Base-by-base conservation (phyloP, 2,329 filamentous ascomycete species). In the Claviceps lovelessii region DNA sequence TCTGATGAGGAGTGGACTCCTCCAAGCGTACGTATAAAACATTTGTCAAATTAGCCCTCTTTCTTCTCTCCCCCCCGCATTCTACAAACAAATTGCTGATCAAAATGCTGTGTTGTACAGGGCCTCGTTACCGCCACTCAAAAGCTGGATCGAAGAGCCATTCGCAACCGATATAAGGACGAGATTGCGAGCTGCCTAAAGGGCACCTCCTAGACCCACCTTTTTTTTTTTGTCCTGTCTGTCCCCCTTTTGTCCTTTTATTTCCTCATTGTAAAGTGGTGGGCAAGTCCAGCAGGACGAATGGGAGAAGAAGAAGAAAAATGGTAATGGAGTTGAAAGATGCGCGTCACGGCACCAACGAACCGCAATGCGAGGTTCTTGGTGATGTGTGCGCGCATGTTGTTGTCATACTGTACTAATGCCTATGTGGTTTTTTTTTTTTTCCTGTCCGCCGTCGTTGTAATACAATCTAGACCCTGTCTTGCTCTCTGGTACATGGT, bases 1-100 rank as follows among this genome's bases (percentile, higher is more conserved):
- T 82, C 84, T 0, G 86, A 91, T 60, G 88, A 91, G 65, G 89
- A 94, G 69, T 95, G 89, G 89, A 91, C 85, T 54, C 86, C 89
- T 53, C 78, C 83, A 56, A 93, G 84, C 66, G 88, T 91, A 74
- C 83, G 86, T 79, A 56, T 13, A 23, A 23, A 13, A 11, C 15
- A 23, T 15, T 10, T 48, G 13, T 48, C 44, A 10, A 11, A 33
- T 56, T 53, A 59, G 5, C 44, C 13, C 17, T 19, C 9, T 9
- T 11, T 11, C 15, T 13, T 15, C 23, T 2, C 6, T 23, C 3
- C 5, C n/a, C n/a, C n/a, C n/a, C 3, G 29, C 9, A 39, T 2
- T 2, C 11, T 28, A 1, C 19, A 29, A 19, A 3, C 2, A 15
- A 41, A 28, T 23, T 23, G 52, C 45, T 47, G 37, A 53, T 23